Evolutionary conservation across 345 rosid species (phyloP).

Genomic region (Aquilaria sinensis): DNA sequence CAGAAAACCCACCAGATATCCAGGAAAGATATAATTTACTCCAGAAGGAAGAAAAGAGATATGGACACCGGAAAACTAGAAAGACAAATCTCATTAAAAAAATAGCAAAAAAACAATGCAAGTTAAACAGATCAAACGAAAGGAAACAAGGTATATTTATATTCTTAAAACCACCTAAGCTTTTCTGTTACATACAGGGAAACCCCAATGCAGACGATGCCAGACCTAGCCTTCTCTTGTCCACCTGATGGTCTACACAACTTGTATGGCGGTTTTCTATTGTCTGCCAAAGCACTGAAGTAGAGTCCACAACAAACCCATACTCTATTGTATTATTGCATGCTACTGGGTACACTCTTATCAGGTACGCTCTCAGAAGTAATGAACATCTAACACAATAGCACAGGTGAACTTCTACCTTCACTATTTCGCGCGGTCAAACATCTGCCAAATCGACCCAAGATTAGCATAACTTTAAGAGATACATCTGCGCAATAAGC

Average conservation of each 20-base stretch:
- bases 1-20: too few relatives aligned
- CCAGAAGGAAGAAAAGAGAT: too few relatives aligned
- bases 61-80: too few relatives aligned
- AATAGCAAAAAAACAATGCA: constrained; percentile 8
- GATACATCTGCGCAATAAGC: too few relatives aligned
- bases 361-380: constrained; percentile 10
- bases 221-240: constrained; percentile 14
- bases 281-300: constrained; percentile 11
- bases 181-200: constrained; percentile 15
- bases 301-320: constrained; percentile 7
- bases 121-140: neutral
- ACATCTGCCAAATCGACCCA: constrained; percentile 27
- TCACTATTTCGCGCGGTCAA: constrained; percentile 16
- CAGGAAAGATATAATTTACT: too few relatives aligned
- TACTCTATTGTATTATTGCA: neutral
- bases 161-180: constrained; percentile 15
- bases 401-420: constrained; percentile 4
- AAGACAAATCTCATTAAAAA: too few relatives aligned
- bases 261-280: constrained; percentile 14
- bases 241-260: constrained; percentile 7
- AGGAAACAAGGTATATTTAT: neutral
- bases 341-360: neutral
- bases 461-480: neutral
- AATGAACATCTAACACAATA: constrained; percentile 9
- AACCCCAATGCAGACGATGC: constrained; percentile 10